Conservation (phyloP, 78 protist genomes). For the Chrysochromulina tobinii region DNA sequence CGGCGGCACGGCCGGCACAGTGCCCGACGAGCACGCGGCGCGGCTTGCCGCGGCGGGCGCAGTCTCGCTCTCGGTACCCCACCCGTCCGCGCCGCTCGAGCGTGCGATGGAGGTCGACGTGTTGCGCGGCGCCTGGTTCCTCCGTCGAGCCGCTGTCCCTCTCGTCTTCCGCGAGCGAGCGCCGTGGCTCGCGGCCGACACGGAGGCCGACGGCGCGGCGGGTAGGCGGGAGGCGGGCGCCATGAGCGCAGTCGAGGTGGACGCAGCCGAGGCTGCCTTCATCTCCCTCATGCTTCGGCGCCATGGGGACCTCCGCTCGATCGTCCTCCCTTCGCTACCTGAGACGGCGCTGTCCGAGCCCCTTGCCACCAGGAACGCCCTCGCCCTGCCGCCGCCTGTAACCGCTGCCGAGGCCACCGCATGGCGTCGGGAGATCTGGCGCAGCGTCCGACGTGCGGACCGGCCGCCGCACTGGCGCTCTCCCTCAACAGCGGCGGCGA, state of each 20-base stretch:
- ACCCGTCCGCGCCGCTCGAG: no score
- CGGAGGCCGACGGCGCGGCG: not conserved
- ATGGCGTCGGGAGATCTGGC: not conserved
- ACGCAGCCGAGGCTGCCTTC: not conserved
- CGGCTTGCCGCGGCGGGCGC: no score
- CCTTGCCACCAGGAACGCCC: not conserved
- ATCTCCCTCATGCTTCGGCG: not conserved
- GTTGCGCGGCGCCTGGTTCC: not conserved
- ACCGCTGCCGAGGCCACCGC: not conserved
- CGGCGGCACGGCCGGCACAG: no score
- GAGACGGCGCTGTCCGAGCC: not conserved
- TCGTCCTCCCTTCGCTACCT: not conserved
- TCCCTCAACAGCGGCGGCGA: not conserved
- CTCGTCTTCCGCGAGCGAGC: not conserved
- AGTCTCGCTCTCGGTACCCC: no score
- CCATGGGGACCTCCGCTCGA: not conserved
- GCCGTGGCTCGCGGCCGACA: not conserved
- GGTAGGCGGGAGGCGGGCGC: not conserved
- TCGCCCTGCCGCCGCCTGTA: not conserved
- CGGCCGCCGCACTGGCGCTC: not conserved
- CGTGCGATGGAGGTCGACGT: not conserved
- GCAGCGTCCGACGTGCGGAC: not conserved
- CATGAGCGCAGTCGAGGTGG: not conserved
- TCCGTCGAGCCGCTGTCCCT: not conserved
- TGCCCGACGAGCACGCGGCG: no score